A percentile compares a stretch with the other conserved stretches of the same genome.
phyloP scores from a whole-genome alignment of 768 basidiomycete genomes.

The Sporobolomyces phaffii region DNA sequence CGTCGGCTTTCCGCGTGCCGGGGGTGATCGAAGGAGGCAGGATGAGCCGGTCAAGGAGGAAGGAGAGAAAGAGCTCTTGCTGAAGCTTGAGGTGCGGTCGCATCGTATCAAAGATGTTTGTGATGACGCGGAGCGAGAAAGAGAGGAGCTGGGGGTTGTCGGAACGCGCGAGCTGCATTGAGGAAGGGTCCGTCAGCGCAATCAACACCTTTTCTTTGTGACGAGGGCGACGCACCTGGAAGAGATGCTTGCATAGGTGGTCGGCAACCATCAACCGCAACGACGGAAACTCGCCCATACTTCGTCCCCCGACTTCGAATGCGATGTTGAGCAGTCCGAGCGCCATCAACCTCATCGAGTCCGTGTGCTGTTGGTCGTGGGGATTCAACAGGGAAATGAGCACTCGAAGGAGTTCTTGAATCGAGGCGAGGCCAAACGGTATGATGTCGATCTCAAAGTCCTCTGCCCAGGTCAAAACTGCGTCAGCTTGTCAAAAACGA shows the following conservation, averaged over 20 bases:
- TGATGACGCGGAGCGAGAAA: slow-evolving; percentile 72
- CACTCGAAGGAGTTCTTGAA: slow-evolving; percentile 85
- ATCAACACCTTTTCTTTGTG: too few species aligned
- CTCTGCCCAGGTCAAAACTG: neutral
- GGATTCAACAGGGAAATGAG: slow-evolving; percentile 93
- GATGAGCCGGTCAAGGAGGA: slow-evolving; percentile 83
- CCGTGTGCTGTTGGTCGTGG: slow-evolving; percentile 87
- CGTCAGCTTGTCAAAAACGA: neutral
- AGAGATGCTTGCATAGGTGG: slow-evolving; percentile 88
- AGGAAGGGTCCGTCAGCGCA: too few species aligned
- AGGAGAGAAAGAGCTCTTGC: slow-evolving; percentile 88
- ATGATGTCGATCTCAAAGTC: slow-evolving; percentile 38
- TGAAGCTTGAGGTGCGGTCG: slow-evolving; percentile 81
- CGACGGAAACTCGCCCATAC: slow-evolving; percentile 70
- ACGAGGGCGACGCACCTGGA: slow-evolving; percentile 55
- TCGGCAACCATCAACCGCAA: slow-evolving; percentile 72
- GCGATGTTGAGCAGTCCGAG: slow-evolving; percentile 79
- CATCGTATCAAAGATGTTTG: slow-evolving; percentile 82
- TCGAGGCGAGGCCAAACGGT: slow-evolving; percentile 81
- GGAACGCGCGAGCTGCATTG: slow-evolving; percentile 76
- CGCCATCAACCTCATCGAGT: slow-evolving; percentile 84
- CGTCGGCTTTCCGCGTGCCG: slow-evolving; percentile 31
- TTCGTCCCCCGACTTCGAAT: slow-evolving; percentile 73
- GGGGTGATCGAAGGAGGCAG: slow-evolving; percentile 17
- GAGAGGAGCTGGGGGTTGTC: slow-evolving; percentile 76